These are phyloP conservation scores for Amesomyces nigricolor DNA, from an alignment of 2,329 filamentous ascomycete species.

Conservation along the genomic window DNA sequence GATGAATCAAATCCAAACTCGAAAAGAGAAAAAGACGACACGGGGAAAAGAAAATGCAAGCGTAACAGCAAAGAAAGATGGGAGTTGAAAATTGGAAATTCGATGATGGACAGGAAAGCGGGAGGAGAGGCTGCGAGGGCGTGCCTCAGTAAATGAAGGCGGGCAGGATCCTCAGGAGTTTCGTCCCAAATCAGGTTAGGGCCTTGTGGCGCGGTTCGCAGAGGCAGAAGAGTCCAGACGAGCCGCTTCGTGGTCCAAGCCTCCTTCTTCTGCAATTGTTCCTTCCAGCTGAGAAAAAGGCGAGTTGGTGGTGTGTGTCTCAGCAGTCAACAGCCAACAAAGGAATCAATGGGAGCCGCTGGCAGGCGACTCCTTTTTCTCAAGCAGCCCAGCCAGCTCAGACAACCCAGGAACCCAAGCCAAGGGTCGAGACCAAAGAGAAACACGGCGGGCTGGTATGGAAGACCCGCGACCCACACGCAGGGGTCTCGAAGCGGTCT, in stretches of 20 bases:
- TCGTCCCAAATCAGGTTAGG: conserved; percentile 22
- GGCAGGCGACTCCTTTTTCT: neutral
- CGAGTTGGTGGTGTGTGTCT: neutral
- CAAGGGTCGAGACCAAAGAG: conserved; percentile 14
- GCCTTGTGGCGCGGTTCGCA: conserved; percentile 22
- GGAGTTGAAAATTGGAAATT: neutral
- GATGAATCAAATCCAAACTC: too few relatives aligned
- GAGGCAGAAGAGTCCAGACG: neutral
- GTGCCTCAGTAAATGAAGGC: conserved; percentile 12
- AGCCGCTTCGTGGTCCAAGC: neutral
- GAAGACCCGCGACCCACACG: neutral
- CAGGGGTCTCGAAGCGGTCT: conserved; percentile 7
- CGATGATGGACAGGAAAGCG: conserved; percentile 6
- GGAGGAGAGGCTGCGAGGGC: conserved; percentile 4
- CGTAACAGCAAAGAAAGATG: neutral
- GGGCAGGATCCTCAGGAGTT: conserved; percentile 24
- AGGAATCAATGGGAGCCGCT: neutral
- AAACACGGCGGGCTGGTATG: conserved; percentile 11
- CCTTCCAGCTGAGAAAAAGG: neutral
- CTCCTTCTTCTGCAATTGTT: neutral
- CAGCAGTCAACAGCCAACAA: neutral
- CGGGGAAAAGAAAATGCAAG: neutral
- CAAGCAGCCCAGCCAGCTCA: neutral
- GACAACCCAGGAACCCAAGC: neutral
- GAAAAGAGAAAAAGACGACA: too few relatives aligned